Evolutionary conservation across 2,329 filamentous ascomycete genomes (phyloP).

Genomic region (Mariannaea elegans): DNA sequence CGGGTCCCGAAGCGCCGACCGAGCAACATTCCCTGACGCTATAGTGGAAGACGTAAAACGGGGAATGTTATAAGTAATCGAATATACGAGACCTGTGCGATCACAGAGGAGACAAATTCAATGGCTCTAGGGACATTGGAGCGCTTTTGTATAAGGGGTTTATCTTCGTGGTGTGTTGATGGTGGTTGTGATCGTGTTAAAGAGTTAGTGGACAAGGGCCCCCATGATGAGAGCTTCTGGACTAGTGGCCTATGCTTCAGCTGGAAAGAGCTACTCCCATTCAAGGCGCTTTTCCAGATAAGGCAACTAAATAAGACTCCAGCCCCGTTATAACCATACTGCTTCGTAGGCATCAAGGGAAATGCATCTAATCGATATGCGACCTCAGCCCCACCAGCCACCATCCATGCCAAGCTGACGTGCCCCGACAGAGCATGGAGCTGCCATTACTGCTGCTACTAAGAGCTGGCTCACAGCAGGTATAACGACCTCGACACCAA

Average conservation of each 20-base stretch:
- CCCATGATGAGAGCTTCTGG: slow-evolving; percentile 23
- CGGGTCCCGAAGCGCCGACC: slow-evolving; percentile 28
- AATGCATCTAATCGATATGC: slow-evolving; percentile 4
- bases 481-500: slow-evolving; percentile 4
- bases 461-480: slow-evolving; percentile 25
- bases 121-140: slow-evolving; percentile 15
- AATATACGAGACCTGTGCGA: slow-evolving; percentile 23
- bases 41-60: slow-evolving; percentile 7
- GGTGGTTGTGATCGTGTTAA: slow-evolving; percentile 35
- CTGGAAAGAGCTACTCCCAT: neutral
- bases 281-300: neutral
- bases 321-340: neutral
- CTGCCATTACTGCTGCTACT: slow-evolving; percentile 24
- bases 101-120: slow-evolving; percentile 14
- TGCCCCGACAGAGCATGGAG: slow-evolving; percentile 16
- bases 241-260: neutral
- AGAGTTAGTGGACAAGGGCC: slow-evolving; percentile 30
- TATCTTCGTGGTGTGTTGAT: slow-evolving; percentile 17
- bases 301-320: neutral
- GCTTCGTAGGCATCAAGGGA: neutral
- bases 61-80: neutral
- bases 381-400: slow-evolving; percentile 22
- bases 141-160: slow-evolving; percentile 10
- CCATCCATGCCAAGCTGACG: slow-evolving; percentile 25
- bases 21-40: slow-evolving; percentile 27